Conservation (phyloP, 305 asterid species). For the Fraxinus nigra region DNA sequence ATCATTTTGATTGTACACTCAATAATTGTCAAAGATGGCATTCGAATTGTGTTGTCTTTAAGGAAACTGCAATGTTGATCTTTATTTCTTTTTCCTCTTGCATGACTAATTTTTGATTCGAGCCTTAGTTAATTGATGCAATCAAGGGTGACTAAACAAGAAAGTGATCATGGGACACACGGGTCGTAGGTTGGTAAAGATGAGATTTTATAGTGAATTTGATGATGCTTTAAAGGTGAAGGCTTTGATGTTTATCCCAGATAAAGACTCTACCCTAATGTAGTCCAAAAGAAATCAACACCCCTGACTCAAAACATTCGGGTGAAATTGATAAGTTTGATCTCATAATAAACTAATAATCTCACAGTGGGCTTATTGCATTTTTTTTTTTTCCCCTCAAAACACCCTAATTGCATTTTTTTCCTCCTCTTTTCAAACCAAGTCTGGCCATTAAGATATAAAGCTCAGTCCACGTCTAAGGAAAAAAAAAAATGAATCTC, state of each 20-base stretch:
- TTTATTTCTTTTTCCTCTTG: background rate
- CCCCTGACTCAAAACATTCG: background rate
- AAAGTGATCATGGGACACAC: background rate
- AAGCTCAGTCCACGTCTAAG: background rate
- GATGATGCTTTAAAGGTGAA: background rate
- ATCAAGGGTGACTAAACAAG: background rate
- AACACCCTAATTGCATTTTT: no score
- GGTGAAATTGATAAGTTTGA: background rate
- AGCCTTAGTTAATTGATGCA: background rate
- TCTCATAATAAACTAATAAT: background rate
- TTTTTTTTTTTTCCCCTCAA: no score
- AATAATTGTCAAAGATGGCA: background rate
- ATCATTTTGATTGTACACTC: background rate
- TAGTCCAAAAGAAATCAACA: background rate
- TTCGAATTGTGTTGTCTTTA: background rate
- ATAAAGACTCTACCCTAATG: background rate
- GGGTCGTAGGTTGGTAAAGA: background rate
- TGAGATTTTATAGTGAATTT: background rate
- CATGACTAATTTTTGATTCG: background rate
- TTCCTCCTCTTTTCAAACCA: no score
- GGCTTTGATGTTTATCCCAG: background rate
- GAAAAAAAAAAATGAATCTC: background rate
- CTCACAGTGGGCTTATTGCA: background rate
- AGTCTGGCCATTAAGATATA: background rate
- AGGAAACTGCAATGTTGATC: background rate